phyloP scores from a whole-genome alignment of 345 rosid genomes.

The Psidium guajava region DNA sequence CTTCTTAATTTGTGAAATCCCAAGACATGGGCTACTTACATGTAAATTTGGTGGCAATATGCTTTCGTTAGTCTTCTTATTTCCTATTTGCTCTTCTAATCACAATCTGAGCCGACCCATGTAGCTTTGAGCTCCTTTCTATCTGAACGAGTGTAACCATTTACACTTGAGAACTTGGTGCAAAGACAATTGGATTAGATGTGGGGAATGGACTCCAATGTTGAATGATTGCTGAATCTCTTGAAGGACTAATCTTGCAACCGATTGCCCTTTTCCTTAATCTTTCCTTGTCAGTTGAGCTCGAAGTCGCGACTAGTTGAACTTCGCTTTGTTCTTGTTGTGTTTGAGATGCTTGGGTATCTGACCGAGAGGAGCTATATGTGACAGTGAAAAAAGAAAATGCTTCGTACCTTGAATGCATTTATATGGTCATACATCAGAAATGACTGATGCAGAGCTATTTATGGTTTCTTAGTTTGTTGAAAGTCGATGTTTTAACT shows the following conservation, averaged over 20 bases:
- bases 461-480: background rate
- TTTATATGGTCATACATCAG: no score
- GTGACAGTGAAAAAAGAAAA: background rate
- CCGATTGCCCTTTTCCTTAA: background rate
- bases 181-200: background rate
- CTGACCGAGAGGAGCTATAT: background rate
- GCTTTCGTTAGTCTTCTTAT: background rate
- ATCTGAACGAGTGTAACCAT: background rate
- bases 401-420: background rate
- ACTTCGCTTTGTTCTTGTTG: background rate
- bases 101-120: background rate
- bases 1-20: background rate
- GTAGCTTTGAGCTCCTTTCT: background rate
- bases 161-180: background rate
- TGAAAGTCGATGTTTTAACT: background rate
- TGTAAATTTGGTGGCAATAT: background rate
- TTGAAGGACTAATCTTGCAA: background rate
- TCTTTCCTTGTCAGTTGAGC: background rate
- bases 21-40: background rate
- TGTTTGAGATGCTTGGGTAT: background rate
- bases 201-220: background rate
- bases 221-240: background rate
- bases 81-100: background rate
- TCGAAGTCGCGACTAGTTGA: background rate
- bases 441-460: background rate